phyloP scores from a whole-genome alignment of 306 rosid species.

The Castanospermum australe region DNA sequence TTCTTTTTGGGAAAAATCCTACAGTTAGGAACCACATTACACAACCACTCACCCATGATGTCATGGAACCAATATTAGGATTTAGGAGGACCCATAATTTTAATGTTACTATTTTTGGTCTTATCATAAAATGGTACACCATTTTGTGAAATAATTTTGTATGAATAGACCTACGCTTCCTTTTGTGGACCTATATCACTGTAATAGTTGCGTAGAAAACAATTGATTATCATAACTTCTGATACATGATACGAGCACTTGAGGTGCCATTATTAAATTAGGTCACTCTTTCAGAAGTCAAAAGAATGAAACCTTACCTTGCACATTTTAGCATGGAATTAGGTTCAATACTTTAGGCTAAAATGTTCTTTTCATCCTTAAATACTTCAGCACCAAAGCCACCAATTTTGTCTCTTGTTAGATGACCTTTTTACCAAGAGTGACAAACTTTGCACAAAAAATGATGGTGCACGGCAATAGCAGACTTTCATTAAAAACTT shows the following conservation, averaged over 20 bases:
- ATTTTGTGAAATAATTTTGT: background rate
- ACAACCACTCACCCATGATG: background rate
- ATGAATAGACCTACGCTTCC: background rate
- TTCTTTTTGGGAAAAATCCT: background rate
- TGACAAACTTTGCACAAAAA: no score
- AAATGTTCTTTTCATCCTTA: background rate
- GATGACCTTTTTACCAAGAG: background rate
- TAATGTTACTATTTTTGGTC: background rate
- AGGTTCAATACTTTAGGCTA: background rate
- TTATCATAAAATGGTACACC: background rate
- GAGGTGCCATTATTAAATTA: background rate
- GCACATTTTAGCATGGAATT: background rate
- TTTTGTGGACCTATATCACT: background rate
- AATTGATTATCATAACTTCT: background rate
- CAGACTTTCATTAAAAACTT: no score
- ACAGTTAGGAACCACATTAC: background rate
- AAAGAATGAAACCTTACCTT: background rate
- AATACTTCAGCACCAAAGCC: no score
- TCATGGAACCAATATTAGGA: background rate
- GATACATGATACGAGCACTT: background rate
- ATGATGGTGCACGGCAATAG: no score
- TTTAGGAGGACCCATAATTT: background rate
- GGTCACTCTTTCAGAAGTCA: background rate
- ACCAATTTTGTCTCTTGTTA: background rate
- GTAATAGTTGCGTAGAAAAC: background rate